Conservation (phyloP, 148 eudicot species). For the Fagopyrum homotropicum region DNA sequence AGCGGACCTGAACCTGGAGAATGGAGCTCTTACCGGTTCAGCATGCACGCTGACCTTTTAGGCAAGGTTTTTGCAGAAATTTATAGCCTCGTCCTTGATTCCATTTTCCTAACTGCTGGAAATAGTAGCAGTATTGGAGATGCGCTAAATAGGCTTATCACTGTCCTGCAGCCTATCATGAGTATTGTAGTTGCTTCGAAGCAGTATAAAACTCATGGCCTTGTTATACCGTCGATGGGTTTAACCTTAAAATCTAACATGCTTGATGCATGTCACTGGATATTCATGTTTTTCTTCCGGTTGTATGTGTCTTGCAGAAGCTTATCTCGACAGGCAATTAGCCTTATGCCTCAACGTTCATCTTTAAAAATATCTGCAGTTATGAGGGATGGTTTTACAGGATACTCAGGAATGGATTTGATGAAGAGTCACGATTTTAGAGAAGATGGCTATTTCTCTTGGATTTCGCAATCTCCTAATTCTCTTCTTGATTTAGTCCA, state of each 20-base stretch:
- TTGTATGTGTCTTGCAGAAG: conserved; percentile 59
- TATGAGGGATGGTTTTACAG: conserved; percentile 51
- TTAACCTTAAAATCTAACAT: conserved; percentile 20
- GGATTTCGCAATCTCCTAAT: conserved; percentile 54
- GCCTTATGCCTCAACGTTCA: conserved; percentile 67
- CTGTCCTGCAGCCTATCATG: conserved; percentile 41
- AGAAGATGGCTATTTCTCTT: conserved; percentile 67
- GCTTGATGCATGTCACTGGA: conserved; percentile 27
- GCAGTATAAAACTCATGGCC: conserved; percentile 24
- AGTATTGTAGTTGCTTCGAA: conserved; percentile 33
- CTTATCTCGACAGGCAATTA: conserved; percentile 59
- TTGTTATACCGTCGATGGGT: conserved; percentile 38
- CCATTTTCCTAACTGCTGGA: conserved; percentile 65
- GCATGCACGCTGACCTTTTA: conserved; percentile 48
- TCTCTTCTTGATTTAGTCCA: conserved; percentile 49
- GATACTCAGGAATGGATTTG: conserved; percentile 63
- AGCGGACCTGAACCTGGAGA: conserved; percentile 21
- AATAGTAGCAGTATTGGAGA: conserved; percentile 61
- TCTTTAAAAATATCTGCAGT: conserved; percentile 52
- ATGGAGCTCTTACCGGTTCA: conserved; percentile 18
- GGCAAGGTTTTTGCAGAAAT: conserved; percentile 67
- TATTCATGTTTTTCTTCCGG: conserved; percentile 65
- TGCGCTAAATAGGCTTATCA: conserved; percentile 47
- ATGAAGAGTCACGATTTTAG: conserved; percentile 40
- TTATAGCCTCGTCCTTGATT: conserved; percentile 61